These are phyloP conservation scores for Astrocystis sublimbata DNA, from an alignment of 495 filamentous ascomycete species.

Conservation along the genomic window DNA sequence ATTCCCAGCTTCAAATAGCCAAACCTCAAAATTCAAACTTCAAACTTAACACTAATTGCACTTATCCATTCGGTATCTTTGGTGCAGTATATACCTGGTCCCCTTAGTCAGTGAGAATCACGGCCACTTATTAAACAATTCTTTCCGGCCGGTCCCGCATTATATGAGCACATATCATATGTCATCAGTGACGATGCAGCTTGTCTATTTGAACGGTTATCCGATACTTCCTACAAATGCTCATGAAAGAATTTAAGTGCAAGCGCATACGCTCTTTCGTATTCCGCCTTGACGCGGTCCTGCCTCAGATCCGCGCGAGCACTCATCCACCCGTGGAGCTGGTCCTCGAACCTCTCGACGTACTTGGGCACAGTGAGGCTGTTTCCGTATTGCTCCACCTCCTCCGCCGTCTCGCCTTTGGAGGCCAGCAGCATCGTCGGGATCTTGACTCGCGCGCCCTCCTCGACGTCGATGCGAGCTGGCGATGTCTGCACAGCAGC, in stretches of 20 bases:
- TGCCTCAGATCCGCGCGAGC: slow-evolving; percentile 58
- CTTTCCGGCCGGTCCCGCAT: too few relatives aligned
- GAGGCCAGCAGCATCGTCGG: slow-evolving; percentile 54
- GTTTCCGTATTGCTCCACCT: slow-evolving; percentile 57
- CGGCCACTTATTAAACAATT: too few relatives aligned
- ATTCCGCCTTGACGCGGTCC: slow-evolving; percentile 56
- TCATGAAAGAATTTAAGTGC: slow-evolving; percentile 61
- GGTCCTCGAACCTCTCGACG: slow-evolving; percentile 61
- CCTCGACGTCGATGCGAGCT: slow-evolving; percentile 15
- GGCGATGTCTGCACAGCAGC: slow-evolving; percentile 25
- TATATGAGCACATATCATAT: too few relatives aligned
- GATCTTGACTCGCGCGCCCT: slow-evolving; percentile 50
- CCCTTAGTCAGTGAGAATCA: too few relatives aligned
- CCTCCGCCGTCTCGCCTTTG: slow-evolving; percentile 49
- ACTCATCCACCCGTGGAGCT: slow-evolving; percentile 72
- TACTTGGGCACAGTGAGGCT: slow-evolving; percentile 56
- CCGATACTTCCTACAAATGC: slow-evolving; percentile 48
- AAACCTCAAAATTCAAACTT: too few relatives aligned
- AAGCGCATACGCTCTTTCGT: slow-evolving; percentile 63
- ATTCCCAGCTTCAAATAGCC: too few relatives aligned
- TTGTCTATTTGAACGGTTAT: not conserved
- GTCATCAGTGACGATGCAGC: not conserved
- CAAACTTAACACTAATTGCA: too few relatives aligned
- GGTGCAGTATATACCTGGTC: too few relatives aligned
- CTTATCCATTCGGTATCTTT: too few relatives aligned